Evolutionary conservation across 257 asterid genomes (phyloP).

Genomic region (Asclepias syriaca): DNA sequence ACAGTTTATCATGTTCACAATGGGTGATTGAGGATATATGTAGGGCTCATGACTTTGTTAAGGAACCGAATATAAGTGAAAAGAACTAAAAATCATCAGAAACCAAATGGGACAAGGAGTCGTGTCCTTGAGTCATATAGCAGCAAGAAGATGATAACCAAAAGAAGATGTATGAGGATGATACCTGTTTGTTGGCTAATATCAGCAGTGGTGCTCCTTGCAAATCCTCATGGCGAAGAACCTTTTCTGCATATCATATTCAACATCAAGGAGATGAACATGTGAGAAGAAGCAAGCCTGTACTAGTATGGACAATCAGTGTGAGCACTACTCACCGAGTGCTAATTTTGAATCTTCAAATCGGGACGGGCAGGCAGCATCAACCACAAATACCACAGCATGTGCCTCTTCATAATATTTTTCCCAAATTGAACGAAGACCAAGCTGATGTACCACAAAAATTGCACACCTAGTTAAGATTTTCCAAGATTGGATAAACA

Average conservation of each 20-base stretch:
- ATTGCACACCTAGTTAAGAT: constrained; percentile 2
- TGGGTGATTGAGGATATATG: background rate
- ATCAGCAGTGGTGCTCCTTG: constrained; percentile 84
- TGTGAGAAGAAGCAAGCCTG: background rate
- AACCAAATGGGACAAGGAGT: no score
- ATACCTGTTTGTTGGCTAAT: constrained; percentile 83
- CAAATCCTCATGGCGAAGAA: constrained; percentile 80
- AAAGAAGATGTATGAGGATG: background rate
- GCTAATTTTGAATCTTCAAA: constrained; percentile 88
- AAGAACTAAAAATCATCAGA: no score
- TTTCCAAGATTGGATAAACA: background rate
- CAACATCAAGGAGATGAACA: constrained; percentile 1
- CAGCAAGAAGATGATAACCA: no score
- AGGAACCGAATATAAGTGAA: background rate
- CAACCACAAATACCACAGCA: constrained; percentile 72
- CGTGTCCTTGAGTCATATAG: no score
- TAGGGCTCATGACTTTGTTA: background rate
- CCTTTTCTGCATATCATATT: constrained; percentile 57
- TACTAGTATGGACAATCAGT: background rate
- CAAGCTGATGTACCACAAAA: constrained; percentile 41
- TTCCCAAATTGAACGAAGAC: constrained; percentile 94
- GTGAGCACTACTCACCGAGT: constrained; percentile 48
- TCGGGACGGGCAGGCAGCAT: constrained; percentile 72
- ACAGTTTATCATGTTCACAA: background rate
- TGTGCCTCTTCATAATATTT: constrained; percentile 92